Percentiles rank a stretch among this genome's conserved stretches.
Conservation (phyloP, 73 alveolate genomes). For the Paramecium bursaria region DNA sequence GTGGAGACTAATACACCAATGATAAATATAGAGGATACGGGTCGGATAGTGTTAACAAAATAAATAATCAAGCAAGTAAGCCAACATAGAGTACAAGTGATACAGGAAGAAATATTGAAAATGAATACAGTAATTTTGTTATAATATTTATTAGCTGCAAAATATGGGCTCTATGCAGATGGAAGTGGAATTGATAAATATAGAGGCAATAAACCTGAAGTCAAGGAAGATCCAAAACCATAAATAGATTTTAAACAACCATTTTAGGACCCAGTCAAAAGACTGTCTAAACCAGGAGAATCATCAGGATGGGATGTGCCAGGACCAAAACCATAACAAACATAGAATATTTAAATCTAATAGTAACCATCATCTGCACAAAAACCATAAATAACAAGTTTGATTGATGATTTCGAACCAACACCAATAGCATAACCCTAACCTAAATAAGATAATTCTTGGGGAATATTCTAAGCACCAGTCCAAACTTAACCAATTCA, state of each 20-base stretch:
- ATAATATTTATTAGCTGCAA: neutral
- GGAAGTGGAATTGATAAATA: constrained; percentile 54
- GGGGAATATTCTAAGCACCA: too few relatives aligned
- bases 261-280: constrained; percentile 37
- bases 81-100: too few relatives aligned
- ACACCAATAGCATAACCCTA: too few relatives aligned
- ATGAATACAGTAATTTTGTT: neutral
- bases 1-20: neutral
- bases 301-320: constrained; percentile 63
- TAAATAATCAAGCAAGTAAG: too few relatives aligned
- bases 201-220: neutral
- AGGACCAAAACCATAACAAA: too few relatives aligned
- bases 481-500: too few relatives aligned
- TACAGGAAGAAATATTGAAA: neutral
- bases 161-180: constrained; percentile 12
- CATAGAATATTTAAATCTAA: too few relatives aligned
- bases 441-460: too few relatives aligned
- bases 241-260: neutral
- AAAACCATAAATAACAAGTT: too few relatives aligned
- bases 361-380: too few relatives aligned
- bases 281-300: constrained; percentile 56
- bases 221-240: neutral
- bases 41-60: too few relatives aligned
- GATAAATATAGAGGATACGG: neutral
- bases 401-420: too few relatives aligned